phyloP scores from a whole-genome alignment of 345 rosid genomes.

The Raphanus sativus region DNA sequence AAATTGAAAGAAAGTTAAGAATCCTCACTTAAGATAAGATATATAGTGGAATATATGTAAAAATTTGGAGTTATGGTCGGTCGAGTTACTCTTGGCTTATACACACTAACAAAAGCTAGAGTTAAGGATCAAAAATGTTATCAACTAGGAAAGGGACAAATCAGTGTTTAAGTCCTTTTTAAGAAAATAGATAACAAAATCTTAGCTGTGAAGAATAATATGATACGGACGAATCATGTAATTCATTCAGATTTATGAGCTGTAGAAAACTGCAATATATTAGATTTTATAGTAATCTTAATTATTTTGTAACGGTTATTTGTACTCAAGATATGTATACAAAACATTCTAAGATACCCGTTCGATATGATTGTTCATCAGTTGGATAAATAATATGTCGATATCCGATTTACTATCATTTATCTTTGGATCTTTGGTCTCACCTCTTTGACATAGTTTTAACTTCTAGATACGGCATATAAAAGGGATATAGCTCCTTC shows the following conservation, averaged over 20 bases:
- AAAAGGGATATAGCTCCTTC: neutral
- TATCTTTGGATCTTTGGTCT: neutral
- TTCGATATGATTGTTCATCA: neutral
- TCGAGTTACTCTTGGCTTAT: conserved; percentile 1
- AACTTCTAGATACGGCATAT: neutral
- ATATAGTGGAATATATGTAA: neutral
- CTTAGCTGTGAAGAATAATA: conserved; percentile 14
- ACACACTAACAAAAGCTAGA: neutral
- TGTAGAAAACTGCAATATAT: neutral
- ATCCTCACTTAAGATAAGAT: neutral
- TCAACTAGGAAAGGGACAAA: neutral
- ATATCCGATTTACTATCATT: neutral
- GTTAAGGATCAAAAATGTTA: conserved; percentile 1
- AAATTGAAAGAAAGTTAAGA: neutral
- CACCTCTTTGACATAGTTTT: neutral
- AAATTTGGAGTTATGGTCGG: neutral
- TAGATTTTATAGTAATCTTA: neutral
- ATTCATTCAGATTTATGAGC: conserved; percentile 6
- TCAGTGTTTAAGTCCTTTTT: neutral
- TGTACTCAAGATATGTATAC: neutral
- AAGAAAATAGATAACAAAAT: neutral
- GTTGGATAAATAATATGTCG: neutral
- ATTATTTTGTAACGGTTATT: neutral
- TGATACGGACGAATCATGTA: conserved; percentile 17
- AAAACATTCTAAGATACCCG: neutral